Base-by-base conservation (phyloP, 2,329 filamentous ascomycete species). In the Shiraia sp. region DNA sequence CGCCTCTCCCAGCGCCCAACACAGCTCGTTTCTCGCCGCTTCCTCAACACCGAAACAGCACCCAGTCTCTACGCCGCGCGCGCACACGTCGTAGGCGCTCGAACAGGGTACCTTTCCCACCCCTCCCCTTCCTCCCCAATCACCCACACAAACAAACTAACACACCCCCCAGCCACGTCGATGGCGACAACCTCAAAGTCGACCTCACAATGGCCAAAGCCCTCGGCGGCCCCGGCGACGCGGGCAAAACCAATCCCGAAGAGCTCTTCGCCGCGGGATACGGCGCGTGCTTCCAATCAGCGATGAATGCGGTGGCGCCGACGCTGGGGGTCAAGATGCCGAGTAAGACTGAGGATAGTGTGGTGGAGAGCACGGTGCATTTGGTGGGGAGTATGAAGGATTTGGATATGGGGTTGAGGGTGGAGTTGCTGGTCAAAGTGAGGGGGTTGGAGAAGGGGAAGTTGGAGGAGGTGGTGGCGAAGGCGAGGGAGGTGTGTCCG, bases 241-340 rank as follows among this genome's bases (percentile, higher is more conserved):
- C 36, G 1, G 50, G 70, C 42, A 75, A 74, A 74, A 75, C 74
- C 6, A 70, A 59, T 16, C 56, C 56, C 0, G 74, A 76, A 56
- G 74, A 76, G 47, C 68, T 77, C 2, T 76, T 76, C 45, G 72
- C 74, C 1, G 73, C 73, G 1, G 73, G 73, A 15, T 76, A 75
- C 45, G 74, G 73, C 17, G 72, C 74, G 7, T 76, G 73, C 49
- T 75, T 75, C 53, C 74, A 76, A 50, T 68, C 65, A 22, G 72
- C 73, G 6, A 75, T 76, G 74, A 73, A 72, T 46, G 70, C 72
- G 2, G 60, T 66, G 2, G 74, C 74, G 0, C 58, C 67, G 10
- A 56, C 55, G 13, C 37, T 76, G 39, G 70, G 69, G 25, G 57
- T 76, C 30, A 68, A 66, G 36, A 71, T 75, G 66, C 72, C 74